Evolutionary conservation across 768 basidiomycete species (phyloP), one percentile per base, ranked within the genome.

Genomic region (Tremella fuciformis): DNA sequence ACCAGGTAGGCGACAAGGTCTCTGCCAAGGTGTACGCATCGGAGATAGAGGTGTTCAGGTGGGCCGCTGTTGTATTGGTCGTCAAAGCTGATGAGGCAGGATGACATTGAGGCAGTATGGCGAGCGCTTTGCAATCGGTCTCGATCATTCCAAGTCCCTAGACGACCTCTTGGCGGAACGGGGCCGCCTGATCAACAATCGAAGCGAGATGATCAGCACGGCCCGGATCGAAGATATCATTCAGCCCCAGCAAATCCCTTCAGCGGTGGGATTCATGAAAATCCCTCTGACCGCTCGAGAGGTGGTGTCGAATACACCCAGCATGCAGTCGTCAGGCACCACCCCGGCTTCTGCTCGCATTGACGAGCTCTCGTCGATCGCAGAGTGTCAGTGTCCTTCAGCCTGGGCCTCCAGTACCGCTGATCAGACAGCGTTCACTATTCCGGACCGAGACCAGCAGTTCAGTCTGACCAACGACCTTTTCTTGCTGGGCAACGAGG

Each of bases 41-140:
- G 8, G 42, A 46, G 42, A 46, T 46, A 6, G 42, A 22, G 42
- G 42, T 46, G 22, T 46, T 46, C 42, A 46, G 22, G 42, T 46
- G 22, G 16, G 22, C 22, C 42, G 11, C n/a, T n/a, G 11, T 40
- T 11, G 39, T 40, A n/a, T n/a, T 18, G 22, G 15, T 46, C 15
- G 29, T 34, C 6, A 34, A 11, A 34, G 11, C 6, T 46, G 42
- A 51, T 25, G 13, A 21, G 34, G 24, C 13, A 51, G 50, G 25
- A 25, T 34, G 29, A 25, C 34, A 13, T 19, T 51, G 19, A 19
- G 50, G 24, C 50, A 34, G 34, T 51, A 25, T 19, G 50, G 50
- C 9, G 50, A 51, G 34, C 22, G 42, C 21, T 50, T 41, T 6
- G 46, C 50, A 22, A 22, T 51, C 34, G 50, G 50, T 29, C 9